Evolutionary conservation across 768 basidiomycete genomes (phyloP), one percentile per base, ranked within the genome.

Genomic region (Tremella yokohamensis): DNA sequence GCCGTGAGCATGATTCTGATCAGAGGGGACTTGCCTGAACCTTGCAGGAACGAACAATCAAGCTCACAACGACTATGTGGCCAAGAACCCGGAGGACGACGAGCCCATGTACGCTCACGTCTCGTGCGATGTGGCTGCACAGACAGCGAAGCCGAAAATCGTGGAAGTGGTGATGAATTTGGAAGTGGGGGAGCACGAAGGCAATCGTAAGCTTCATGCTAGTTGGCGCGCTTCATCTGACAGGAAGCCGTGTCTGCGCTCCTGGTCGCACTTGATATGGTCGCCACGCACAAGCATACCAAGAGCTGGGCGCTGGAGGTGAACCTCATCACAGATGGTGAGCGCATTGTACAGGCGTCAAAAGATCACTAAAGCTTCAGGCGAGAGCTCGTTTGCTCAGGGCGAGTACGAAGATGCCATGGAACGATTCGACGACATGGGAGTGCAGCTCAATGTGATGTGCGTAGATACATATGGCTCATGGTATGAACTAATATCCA

Each of bases 281-380:
- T 97, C 67, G 81, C 82, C 34, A 68, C 76, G 1, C 83, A 88
- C 67, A 80, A 92, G 37, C 80, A 73, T 26, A 83, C 77, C 19
- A 96, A 90, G 66, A 84, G 85, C 0, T 94, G 90, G 90, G 88
- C 87, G 1, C 83, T 89, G 52, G 92, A 87, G 78, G 79, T 94
- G 2, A 81, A 87, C 38, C 67, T 97, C 15, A 74, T 97, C 18
- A 98, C 94, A 0, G 90, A 98, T 67, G 93, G 87, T 64, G 85
- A 88, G 76, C 51, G 83, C 2, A 83, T 88, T 39, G 18, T 26
- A 24, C 42, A 13, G 13, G 19, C n/a, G 52, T 18, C 12, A 24
- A 18, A 19, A 25, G 18, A n/a, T 19, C 54, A 40, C 39, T 42
- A 18, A 34, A 26, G 39, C 25, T n/a, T 13, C 55, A 75, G 72